A percentile compares a stretch with the other conserved stretches of the same genome.
These are phyloP conservation scores for Blastocystis sp. DNA, from an alignment of 352 stramenopile species.

Conservation along the genomic window DNA sequence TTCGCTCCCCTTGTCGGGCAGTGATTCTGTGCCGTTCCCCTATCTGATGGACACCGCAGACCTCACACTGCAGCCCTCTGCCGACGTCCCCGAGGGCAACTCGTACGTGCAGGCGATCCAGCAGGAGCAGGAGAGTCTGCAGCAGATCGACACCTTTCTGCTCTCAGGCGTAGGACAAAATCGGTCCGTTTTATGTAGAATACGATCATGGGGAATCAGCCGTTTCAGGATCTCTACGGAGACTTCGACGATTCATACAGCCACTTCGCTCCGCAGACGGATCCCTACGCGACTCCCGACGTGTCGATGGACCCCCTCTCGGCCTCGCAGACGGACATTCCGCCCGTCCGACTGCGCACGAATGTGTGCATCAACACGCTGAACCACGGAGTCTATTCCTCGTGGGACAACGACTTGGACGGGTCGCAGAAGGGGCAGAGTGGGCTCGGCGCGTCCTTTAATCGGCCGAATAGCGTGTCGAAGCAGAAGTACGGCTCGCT, in stretches of 20 bases:
- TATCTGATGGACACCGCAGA: neutral
- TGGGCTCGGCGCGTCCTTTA: neutral
- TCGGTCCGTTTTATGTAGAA: neutral
- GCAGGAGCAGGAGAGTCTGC: neutral
- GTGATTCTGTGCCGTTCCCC: neutral
- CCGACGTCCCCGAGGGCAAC: neutral
- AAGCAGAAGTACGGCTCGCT: constrained; percentile 16
- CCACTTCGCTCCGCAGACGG: neutral
- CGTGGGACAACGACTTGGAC: neutral
- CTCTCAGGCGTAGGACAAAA: neutral
- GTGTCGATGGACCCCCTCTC: neutral
- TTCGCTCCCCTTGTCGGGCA: neutral
- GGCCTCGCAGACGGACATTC: neutral
- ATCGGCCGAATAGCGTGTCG: neutral
- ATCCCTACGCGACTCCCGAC: neutral
- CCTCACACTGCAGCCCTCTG: neutral
- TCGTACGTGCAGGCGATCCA: neutral
- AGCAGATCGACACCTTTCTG: constrained; percentile 34
- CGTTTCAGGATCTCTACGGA: neutral
- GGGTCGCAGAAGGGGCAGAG: neutral
- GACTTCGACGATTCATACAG: neutral
- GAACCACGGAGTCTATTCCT: constrained; percentile 26
- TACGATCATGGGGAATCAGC: constrained; percentile 8
- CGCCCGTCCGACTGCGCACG: neutral
- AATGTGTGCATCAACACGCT: neutral